Evolutionary conservation across 148 eudicot genomes (phyloP), one percentile per base, ranked within the genome.

Genomic region (Rhododendron kiyosumense): DNA sequence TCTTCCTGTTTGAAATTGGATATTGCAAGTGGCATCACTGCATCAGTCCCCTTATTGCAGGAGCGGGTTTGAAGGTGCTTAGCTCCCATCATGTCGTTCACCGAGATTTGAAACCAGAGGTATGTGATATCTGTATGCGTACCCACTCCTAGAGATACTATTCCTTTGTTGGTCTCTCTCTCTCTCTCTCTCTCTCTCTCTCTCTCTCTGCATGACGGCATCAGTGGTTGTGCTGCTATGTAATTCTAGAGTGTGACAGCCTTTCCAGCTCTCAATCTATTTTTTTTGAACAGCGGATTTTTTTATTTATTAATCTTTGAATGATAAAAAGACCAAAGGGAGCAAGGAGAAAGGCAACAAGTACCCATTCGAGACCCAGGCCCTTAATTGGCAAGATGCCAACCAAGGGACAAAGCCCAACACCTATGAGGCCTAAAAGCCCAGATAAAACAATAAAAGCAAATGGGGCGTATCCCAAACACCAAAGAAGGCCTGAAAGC

Each of bases 61-160:
- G 90, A 85, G 89, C 92, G 88, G 94, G 92, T 88, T 77, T 92
- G 84, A 82, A 88, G 78, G 85, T 92, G 46, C 84, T 92, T 65
- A 86, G 77, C 46, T 65, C 81, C 48, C 85, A 89, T 78, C 88
- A 87, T 46, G 80, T 91, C 85, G 48, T 91, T 78, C 91, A 91
- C 65, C 89, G 91, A 71, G 94, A 92, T 86, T 85, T 92, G 76
- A 92, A 90, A 84, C 92, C 93, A 81, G 92, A 89, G 90, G 93
- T 92, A 86, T 71, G 78, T 81, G 30, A 45, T 38, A 10, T 78
- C 5, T 65, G 28, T 1, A 61, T 45, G 54, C n/a, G 2, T 7
- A 48, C 13, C 74, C 65, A 15, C 71, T 8, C 36, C 22, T 8
- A 26, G 14, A 71, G 24, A 74, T 34, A 32, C 22, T 14, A 15